Conservation (phyloP, 345 rosid species). For the Isatis tinctoria region DNA sequence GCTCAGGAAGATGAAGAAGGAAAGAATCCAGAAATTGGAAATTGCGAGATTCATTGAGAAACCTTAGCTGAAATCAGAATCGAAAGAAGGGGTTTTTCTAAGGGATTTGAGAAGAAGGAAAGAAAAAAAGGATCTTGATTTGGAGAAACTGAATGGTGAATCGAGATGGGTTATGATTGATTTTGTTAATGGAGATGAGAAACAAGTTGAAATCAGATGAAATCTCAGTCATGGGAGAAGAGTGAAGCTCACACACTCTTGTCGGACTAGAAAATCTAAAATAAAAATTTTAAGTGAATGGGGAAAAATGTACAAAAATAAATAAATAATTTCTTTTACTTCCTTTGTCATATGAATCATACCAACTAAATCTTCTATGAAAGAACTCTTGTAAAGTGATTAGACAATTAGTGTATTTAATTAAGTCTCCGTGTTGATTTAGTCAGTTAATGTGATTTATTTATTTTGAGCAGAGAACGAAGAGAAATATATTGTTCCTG, state of each 20-base stretch:
- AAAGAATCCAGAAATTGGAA: slow-evolving; percentile 22
- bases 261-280: slow-evolving; percentile 19
- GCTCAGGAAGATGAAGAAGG: slow-evolving; percentile 18
- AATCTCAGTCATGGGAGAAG: slow-evolving; percentile 25
- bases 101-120: neutral
- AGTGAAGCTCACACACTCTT: slow-evolving; percentile 36
- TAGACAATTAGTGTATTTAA: slow-evolving; percentile 1
- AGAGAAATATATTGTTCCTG: too few species aligned
- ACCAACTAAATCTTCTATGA: neutral
- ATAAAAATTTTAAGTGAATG: neutral
- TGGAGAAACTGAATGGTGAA: neutral
- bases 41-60: slow-evolving; percentile 39
- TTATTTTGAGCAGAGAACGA: too few species aligned
- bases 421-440: neutral
- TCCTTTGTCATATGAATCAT: too few species aligned
- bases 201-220: neutral
- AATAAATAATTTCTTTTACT: neutral
- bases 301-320: neutral
- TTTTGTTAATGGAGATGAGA: slow-evolving; percentile 20
- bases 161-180: slow-evolving; percentile 12
- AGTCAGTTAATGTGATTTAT: too few species aligned
- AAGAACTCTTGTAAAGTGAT: neutral
- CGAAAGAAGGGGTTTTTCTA: neutral
- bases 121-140: neutral
- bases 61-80: neutral